Percentiles rank a stretch among this genome's conserved stretches.
These are phyloP conservation scores for Pouteria campechiana DNA, from an alignment of 179 eudicot species.

Conservation along the genomic window DNA sequence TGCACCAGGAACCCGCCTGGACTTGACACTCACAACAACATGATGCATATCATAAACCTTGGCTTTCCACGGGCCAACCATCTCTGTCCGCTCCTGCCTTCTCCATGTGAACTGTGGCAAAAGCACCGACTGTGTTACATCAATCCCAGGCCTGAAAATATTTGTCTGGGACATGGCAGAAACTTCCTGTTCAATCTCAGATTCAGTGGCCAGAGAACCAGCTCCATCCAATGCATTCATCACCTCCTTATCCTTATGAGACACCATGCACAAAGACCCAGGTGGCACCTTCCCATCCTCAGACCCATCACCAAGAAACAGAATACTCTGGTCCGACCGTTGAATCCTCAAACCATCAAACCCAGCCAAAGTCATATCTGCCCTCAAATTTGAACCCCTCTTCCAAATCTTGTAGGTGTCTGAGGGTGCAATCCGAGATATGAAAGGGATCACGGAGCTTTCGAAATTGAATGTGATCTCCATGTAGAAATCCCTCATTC, in stretches of 20 bases:
- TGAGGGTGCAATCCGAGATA: slow-evolving; percentile 84
- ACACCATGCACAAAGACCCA: slow-evolving; percentile 79
- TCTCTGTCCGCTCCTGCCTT: slow-evolving; percentile 67
- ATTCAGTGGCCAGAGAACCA: slow-evolving; percentile 57
- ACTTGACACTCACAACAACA: slow-evolving; percentile 84
- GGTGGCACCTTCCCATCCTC: slow-evolving; percentile 73
- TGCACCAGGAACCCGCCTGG: slow-evolving; percentile 89
- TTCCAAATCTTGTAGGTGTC: slow-evolving; percentile 95
- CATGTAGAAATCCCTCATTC: slow-evolving; percentile 95
- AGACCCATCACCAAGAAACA: slow-evolving; percentile 89
- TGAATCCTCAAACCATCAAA: slow-evolving; percentile 89
- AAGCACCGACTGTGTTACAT: slow-evolving; percentile 85
- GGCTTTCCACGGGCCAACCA: slow-evolving; percentile 77
- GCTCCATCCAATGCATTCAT: slow-evolving; percentile 80
- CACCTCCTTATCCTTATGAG: slow-evolving; percentile 83
- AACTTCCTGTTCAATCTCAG: slow-evolving; percentile 79
- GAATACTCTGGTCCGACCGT: slow-evolving; percentile 80
- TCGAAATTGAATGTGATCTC: slow-evolving; percentile 92
- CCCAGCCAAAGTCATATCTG: slow-evolving; percentile 96
- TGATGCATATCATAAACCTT: slow-evolving; percentile 95
- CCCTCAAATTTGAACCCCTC: slow-evolving; percentile 85
- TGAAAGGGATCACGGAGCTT: slow-evolving; percentile 89
- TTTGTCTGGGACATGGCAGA: slow-evolving; percentile 78
- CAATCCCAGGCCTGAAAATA: slow-evolving; percentile 87
- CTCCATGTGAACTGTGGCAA: slow-evolving; percentile 88